Evolutionary conservation across 2,329 filamentous ascomycete species (phyloP), one percentile per base, ranked within the genome.

Genomic region (Geosmithia morbida): DNA sequence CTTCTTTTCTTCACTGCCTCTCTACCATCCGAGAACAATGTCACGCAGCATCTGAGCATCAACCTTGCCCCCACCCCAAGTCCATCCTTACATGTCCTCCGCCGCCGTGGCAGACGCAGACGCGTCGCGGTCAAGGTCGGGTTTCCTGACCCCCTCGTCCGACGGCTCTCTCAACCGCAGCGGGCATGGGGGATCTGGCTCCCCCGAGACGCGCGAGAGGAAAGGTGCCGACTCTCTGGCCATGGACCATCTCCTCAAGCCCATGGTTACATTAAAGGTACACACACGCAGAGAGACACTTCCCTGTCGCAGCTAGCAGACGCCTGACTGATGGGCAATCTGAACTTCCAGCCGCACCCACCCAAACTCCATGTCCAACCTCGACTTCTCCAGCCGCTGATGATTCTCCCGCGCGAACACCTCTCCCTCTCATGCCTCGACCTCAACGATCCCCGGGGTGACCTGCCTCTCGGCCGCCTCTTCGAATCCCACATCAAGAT

Each of bases 401-500:
- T 82, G 69, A 64, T 85, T 22, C 62, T 85, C 3, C 72, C 77
- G 26, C 75, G 82, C 53, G 69, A 79, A 53, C 65, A 72, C 50
- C 66, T 85, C 5, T 66, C 75, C 6, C 64, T 85, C n/a, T 76
- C 78, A 1, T 74, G 61, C 52, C 71, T 85, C 49, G 81, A 84
- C 55, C 68, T 79, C 40, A 60, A 66, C 19, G 61, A 67, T 11
- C 70, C 71, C 10, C 65, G 66, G 39, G 70, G 68, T 53, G 70
- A 71, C 18, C 66, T 79, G 19, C 66, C 72, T 14, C 66, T 66
- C 20, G 72, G 71, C 45, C 74, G 74, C 45, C 68, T 75, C 43
- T 83, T 78, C 57, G 76, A 81, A 54, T 76, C 77, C 7, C 69
- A 73, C 52, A 70, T 84, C 54, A 75, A 76, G 51, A 75, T 81